Evolutionary conservation across 1,284 basidiomycete species (phyloP), one percentile per base, ranked within the genome.

Genomic region (Mrakiaceae sp.): DNA sequence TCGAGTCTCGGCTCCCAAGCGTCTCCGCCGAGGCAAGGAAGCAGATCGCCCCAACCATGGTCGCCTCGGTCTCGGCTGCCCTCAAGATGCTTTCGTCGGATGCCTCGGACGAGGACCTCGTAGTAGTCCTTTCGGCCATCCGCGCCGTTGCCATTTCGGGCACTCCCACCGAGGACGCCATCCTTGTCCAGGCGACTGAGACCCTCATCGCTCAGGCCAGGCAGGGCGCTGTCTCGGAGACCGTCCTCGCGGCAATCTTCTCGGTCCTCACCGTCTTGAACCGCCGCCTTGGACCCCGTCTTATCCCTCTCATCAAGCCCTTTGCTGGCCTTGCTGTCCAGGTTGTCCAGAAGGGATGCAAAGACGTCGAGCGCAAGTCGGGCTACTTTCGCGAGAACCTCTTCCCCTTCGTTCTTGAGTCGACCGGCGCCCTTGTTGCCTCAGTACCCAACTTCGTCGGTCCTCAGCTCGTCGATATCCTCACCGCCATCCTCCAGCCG

Each of bases 281-380:
- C 39, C 75, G 79, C 16, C 85, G 84, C 63, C 81, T 94, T n/a
- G 90, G 88, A 0, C 89, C 91, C 27, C 85, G 92, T 0, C 80
- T 90, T 59, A 90, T 96, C 60, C 89, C 92, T 5, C 82, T 84
- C 76, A 86, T 93, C 74, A 84, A 84, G 64, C 80, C 82, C n/a
- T 81, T 92, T 58, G 80, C 88, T 46, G 76, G 82, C 6, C 79
- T 83, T 61, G 83, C 83, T 66, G 78, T 85, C 43, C 68, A 73
- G 8, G 71, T 84, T 51, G 40, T 53, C 50, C 42, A 51, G 64
- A 68, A 3, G 58, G 70, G 9, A 44, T 46, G 47, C 51, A 61
- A 61, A 42, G 48, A 60, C 10, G 27, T 51, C 16, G 46, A 27
- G 11, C 27, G 27, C 11, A 16, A 40, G 11, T 40, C 4, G 63